These are phyloP conservation scores for Citrus reticulata DNA, from an alignment of 345 rosid species.

Conservation along the genomic window DNA sequence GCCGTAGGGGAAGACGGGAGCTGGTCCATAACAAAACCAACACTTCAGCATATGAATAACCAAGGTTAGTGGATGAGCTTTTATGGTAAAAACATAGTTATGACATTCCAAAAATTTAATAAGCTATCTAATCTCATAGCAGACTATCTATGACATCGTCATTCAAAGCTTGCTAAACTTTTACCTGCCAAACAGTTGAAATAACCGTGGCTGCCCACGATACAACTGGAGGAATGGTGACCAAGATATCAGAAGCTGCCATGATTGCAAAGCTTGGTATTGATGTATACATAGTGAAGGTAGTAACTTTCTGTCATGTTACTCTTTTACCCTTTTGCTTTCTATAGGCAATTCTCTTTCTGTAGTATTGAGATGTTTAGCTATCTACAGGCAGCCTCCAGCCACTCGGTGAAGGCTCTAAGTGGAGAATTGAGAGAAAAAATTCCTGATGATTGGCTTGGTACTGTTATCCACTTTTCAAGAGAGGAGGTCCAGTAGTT, in stretches of 20 bases:
- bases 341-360: no score
- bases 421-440: conserved; percentile 46
- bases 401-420: conserved; percentile 64
- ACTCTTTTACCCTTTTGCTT: background rate
- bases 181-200: conserved; percentile 47
- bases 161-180: background rate
- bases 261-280: conserved; percentile 84
- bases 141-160: background rate
- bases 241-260: conserved; percentile 91
- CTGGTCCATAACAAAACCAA: conserved; percentile 72
- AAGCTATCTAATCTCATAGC: background rate
- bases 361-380: background rate
- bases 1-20: conserved; percentile 79
- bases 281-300: conserved; percentile 91
- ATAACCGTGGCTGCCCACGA: conserved; percentile 82
- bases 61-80: conserved; percentile 46
- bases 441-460: conserved; percentile 74
- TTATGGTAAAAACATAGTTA: background rate
- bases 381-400: conserved; percentile 60
- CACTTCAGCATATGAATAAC: conserved; percentile 28
- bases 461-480: conserved; percentile 47
- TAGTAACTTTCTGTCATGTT: background rate
- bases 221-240: conserved; percentile 92
- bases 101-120: background rate
- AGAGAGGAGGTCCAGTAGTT: background rate